Percentiles rank a stretch among this genome's conserved stretches.
These are phyloP conservation scores for Platanthera zijinensis DNA, from an alignment of 106 monocot species.

Conservation along the genomic window DNA sequence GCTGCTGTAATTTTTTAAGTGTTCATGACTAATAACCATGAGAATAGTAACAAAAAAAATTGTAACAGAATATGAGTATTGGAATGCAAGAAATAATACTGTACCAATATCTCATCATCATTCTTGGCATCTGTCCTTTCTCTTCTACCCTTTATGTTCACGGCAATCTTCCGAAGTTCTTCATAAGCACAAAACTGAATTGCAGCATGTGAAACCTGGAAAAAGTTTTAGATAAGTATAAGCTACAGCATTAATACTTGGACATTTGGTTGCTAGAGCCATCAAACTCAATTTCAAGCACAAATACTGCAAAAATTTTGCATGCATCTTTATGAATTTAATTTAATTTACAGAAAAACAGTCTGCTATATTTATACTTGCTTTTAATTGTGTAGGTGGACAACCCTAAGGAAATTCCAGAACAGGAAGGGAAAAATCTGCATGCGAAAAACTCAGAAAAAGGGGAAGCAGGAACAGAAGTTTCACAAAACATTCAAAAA, in stretches of 20 bases:
- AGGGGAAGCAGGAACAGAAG: too few relatives aligned
- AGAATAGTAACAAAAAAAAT: background rate
- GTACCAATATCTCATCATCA: slow-evolving; percentile 53
- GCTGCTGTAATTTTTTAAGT: background rate
- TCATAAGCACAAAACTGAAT: slow-evolving; percentile 94
- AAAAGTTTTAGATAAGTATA: slow-evolving; percentile 1
- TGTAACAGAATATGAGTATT: background rate
- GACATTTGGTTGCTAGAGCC: too few relatives aligned
- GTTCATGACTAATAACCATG: background rate
- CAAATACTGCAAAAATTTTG: background rate
- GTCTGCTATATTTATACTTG: background rate
- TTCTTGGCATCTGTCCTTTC: slow-evolving; percentile 19
- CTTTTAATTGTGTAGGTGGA: too few relatives aligned
- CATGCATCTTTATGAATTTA: background rate
- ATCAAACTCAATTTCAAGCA: background rate
- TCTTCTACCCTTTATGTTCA: slow-evolving; percentile 33
- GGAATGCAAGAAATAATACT: background rate
- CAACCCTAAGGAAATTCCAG: too few relatives aligned
- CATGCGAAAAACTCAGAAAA: too few relatives aligned
- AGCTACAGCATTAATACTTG: background rate
- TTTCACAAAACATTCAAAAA: too few relatives aligned
- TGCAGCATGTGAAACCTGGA: slow-evolving; percentile 93
- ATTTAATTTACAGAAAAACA: background rate
- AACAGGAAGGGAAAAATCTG: too few relatives aligned
- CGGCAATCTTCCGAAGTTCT: slow-evolving; percentile 60